Evolutionary conservation across 352 stramenopile genomes (phyloP), one percentile per base, ranked within the genome.

Genomic region (Stramenopiles sp.): DNA sequence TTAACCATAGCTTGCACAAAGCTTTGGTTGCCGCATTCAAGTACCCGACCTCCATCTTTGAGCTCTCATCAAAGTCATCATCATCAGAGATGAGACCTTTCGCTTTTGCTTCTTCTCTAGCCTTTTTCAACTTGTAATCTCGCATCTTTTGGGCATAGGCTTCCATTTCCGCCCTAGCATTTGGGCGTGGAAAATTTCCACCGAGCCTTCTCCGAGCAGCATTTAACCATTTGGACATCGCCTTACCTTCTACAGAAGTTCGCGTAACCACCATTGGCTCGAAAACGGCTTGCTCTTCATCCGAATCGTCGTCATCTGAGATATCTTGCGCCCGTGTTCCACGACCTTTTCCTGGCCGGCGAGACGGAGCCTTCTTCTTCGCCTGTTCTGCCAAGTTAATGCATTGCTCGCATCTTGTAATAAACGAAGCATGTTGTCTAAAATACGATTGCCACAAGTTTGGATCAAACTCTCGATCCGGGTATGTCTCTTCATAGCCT

Each of bases 391-490:
- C 37, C 30, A 73, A 36, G 71, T 90, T 82, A 33, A 90, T 77
- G 77, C 93, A 98, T 63, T 92, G 84, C 75, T 96, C 94, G 82
- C 92, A 97, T 30, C 93, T 85, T 43, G 93, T 98, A 73, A 92
- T 85, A 79, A 91, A 97, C 68, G 81, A 82, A 4, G 91, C 93
- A 75, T 95, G 86, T 78, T 93, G 91, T 76, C 91, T 85, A 79
- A 97, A 97, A 83, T 92, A 98, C 30, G 93, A 91, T 83, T 96
- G 96, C 93, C 93, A 98, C 1, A 97, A 81, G 78, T 94, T 88
- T 0, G 83, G 77, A 75, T 96, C 88, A 74, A 87, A 83, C 80
- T 97, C 91, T 48, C 84, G 76, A 25, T 84, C 80, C 33, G 88
- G 89, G 76, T 95, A 95, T 63, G 89, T 83, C 4, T 33, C 78